These are phyloP conservation scores for Harrya chromipes DNA, from an alignment of 768 basidiomycete species.

Conservation along the genomic window DNA sequence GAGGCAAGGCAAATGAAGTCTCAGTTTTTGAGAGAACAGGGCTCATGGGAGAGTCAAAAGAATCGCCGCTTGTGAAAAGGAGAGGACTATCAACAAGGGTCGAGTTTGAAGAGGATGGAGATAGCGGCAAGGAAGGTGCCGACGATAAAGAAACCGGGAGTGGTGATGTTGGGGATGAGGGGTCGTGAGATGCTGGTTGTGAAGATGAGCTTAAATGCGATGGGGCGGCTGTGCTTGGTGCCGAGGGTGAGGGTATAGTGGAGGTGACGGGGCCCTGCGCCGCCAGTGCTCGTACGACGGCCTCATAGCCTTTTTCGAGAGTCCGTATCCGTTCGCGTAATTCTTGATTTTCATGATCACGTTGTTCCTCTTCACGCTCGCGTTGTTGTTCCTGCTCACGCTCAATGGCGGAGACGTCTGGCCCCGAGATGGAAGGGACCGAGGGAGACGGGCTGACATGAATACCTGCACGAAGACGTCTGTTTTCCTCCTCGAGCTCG, in stretches of 20 bases:
- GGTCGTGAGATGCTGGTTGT: slow-evolving; percentile 22
- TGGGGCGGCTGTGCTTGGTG: slow-evolving; percentile 7
- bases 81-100: slow-evolving; percentile 36
- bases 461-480: slow-evolving; percentile 59
- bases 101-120: slow-evolving; percentile 43
- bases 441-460: slow-evolving; percentile 26
- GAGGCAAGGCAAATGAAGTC: slow-evolving; percentile 23
- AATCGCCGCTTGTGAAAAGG: slow-evolving; percentile 25
- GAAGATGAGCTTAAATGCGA: slow-evolving; percentile 23
- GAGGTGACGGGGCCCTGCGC: slow-evolving; percentile 44
- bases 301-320: slow-evolving; percentile 80
- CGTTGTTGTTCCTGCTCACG: slow-evolving; percentile 30
- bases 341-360: slow-evolving; percentile 69
- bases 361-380: slow-evolving; percentile 37
- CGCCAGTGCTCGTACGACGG: slow-evolving; percentile 70
- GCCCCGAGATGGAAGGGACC: slow-evolving; percentile 10
- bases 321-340: slow-evolving; percentile 72
- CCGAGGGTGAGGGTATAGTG: slow-evolving; percentile 12
- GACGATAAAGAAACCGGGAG: slow-evolving; percentile 30
- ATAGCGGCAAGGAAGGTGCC: slow-evolving; percentile 35
- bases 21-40: slow-evolving; percentile 36
- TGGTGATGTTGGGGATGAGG: slow-evolving; percentile 22
- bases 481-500: slow-evolving; percentile 84
- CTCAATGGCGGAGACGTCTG: slow-evolving; percentile 24
- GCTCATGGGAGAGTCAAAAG: slow-evolving; percentile 35